Conservation (phyloP, 2,329 filamentous ascomycete species). For the Botrytis cinerea region DNA sequence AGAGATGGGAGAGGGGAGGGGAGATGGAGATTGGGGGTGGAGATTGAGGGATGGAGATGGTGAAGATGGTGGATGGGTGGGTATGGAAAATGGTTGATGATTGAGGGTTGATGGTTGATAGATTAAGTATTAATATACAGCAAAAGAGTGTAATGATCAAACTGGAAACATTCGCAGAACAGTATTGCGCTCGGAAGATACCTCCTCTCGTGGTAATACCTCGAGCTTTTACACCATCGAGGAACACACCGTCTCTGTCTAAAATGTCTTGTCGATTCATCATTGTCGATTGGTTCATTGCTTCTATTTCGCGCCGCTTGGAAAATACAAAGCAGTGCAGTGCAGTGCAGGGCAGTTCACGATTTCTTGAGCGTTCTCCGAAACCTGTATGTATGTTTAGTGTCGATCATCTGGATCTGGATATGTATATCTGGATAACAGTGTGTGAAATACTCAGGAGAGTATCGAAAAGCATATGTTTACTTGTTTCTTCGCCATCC, state of each 20-base stretch:
- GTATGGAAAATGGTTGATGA: no score
- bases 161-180: no score
- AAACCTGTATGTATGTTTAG: background rate
- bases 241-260: background rate
- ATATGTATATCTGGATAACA: background rate
- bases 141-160: no score
- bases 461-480: background rate
- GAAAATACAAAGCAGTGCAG: background rate
- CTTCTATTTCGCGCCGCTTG: background rate
- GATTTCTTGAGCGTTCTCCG: background rate
- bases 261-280: background rate
- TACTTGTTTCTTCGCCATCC: background rate
- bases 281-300: background rate
- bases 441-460: background rate
- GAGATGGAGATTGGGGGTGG: no score
- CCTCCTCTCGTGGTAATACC: no score
- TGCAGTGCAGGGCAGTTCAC: background rate
- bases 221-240: background rate
- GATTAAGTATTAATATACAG: no score
- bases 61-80: no score
- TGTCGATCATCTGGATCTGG: background rate
- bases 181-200: no score
- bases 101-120: no score
- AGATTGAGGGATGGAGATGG: no score
- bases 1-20: no score